phyloP scores from a whole-genome alignment of 2,329 filamentous ascomycete species.

The Huntiella decipiens region DNA sequence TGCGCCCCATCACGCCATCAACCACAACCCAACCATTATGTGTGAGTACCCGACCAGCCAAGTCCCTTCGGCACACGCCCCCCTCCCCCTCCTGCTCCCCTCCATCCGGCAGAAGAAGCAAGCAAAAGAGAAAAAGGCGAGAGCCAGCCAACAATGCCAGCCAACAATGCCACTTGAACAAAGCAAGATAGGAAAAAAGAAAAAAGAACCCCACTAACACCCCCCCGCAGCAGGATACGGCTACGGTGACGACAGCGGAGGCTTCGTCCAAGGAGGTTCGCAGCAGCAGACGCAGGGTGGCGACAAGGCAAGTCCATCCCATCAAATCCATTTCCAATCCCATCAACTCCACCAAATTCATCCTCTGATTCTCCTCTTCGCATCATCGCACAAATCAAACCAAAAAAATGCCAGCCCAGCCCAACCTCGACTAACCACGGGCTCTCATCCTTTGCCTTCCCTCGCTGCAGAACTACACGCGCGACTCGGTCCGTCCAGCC shows the following conservation, averaged over 20 bases:
- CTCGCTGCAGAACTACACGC: conserved; percentile 37
- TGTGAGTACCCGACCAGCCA: background rate
- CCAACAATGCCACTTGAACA: background rate
- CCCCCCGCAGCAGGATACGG: conserved; percentile 15
- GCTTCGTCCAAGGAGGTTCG: conserved; percentile 40
- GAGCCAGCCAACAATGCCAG: background rate
- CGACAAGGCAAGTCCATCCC: conserved; percentile 22
- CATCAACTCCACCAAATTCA: background rate
- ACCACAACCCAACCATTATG: no score
- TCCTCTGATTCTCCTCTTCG: background rate
- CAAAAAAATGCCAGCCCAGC: background rate
- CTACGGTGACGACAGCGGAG: conserved; percentile 41
- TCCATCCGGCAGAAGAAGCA: background rate
- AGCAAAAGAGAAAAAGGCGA: background rate
- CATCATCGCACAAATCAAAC: background rate
- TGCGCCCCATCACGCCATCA: no score
- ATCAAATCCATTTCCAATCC: background rate
- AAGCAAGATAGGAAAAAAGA: background rate
- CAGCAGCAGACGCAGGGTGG: conserved; percentile 33
- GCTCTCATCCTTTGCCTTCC: background rate
- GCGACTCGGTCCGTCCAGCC: conserved; percentile 79
- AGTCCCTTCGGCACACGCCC: background rate
- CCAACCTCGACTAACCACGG: no score
- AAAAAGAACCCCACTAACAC: background rate
- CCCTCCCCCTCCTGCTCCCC: background rate